A percentile compares a stretch with the other conserved stretches of the same genome.
These are phyloP conservation scores for Tanozyma kutaoensis DNA, from an alignment of 805 yeast genomes.

Conservation along the genomic window DNA sequence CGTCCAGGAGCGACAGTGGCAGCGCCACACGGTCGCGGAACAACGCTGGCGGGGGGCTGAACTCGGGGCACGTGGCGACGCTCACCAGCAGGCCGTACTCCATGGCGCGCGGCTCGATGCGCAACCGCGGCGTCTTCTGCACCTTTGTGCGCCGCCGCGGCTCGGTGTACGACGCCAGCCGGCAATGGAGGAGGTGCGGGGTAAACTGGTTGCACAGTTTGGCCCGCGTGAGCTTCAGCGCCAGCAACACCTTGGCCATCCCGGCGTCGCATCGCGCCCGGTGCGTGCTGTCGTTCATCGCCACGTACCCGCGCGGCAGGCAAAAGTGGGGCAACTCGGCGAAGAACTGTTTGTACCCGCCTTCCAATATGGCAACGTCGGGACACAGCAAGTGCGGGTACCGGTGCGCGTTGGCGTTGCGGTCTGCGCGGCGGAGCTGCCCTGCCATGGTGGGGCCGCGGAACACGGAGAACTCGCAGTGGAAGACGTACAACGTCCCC, in stretches of 20 bases:
- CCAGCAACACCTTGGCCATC: slow-evolving; percentile 30
- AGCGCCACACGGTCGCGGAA: too few species aligned
- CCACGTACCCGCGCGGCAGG: slow-evolving; percentile 67
- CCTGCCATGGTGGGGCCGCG: slow-evolving; percentile 93
- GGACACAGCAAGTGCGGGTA: slow-evolving; percentile 84
- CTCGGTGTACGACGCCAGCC: too few species aligned
- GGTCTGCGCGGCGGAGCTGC: slow-evolving; percentile 72
- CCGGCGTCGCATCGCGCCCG: slow-evolving; percentile 30
- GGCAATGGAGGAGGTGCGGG: too few species aligned
- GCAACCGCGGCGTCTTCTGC: too few species aligned
- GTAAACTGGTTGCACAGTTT: slow-evolving; percentile 23
- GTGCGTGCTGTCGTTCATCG: slow-evolving; percentile 48
- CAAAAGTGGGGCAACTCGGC: slow-evolving; percentile 47
- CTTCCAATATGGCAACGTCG: slow-evolving; percentile 76
- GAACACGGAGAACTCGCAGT: slow-evolving; percentile 87
- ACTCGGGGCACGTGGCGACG: too few species aligned
- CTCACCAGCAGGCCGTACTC: too few species aligned
- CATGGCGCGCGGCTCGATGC: too few species aligned
- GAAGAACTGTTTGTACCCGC: slow-evolving; percentile 80
- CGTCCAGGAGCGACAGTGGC: too few species aligned
- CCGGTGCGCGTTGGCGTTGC: slow-evolving; percentile 53
- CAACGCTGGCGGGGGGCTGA: too few species aligned
- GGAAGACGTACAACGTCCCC: slow-evolving; percentile 52
- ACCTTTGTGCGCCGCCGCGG: too few species aligned
- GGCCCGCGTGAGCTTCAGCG: slow-evolving; percentile 25